These are phyloP conservation scores for Hypoxylon fuscum DNA, from an alignment of 495 filamentous ascomycete genomes.

Conservation along the genomic window DNA sequence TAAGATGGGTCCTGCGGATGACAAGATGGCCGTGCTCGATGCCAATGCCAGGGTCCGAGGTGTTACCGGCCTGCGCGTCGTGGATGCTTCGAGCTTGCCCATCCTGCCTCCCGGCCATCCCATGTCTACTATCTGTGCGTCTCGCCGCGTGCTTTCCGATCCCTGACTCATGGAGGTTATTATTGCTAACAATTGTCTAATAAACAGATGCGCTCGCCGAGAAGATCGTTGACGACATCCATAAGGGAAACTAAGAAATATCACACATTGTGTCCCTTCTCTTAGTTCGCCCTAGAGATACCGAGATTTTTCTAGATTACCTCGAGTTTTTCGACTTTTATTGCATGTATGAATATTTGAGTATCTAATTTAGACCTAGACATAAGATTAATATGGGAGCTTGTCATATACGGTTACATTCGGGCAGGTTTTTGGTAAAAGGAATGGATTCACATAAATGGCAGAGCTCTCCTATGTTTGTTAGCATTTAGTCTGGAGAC, in stretches of 20 bases:
- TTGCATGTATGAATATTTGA: too few species aligned
- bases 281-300: too few species aligned
- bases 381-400: too few species aligned
- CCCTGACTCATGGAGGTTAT: slow-evolving; percentile 11
- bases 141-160: slow-evolving; percentile 51
- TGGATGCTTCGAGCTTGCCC: slow-evolving; percentile 66
- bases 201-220: slow-evolving; percentile 62
- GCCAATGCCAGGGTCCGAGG: slow-evolving; percentile 60
- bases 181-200: slow-evolving; percentile 27
- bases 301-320: too few species aligned
- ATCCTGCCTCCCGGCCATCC: slow-evolving; percentile 66
- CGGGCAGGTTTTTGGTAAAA: too few species aligned
- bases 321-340: too few species aligned
- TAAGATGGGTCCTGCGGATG: slow-evolving; percentile 58
- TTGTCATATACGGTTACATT: too few species aligned
- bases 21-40: slow-evolving; percentile 65
- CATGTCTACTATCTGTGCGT: slow-evolving; percentile 45
- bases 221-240: slow-evolving; percentile 67
- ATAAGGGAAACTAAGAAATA: slow-evolving; percentile 5
- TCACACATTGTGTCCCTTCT: not conserved
- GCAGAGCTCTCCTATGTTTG: too few species aligned
- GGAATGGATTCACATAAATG: too few species aligned
- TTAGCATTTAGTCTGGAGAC: too few species aligned
- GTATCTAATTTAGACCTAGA: too few species aligned
- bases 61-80: slow-evolving; percentile 61